Evolutionary conservation across 768 basidiomycete species (phyloP), one percentile per base, ranked within the genome.

Genomic region (Suillus alpinus): DNA sequence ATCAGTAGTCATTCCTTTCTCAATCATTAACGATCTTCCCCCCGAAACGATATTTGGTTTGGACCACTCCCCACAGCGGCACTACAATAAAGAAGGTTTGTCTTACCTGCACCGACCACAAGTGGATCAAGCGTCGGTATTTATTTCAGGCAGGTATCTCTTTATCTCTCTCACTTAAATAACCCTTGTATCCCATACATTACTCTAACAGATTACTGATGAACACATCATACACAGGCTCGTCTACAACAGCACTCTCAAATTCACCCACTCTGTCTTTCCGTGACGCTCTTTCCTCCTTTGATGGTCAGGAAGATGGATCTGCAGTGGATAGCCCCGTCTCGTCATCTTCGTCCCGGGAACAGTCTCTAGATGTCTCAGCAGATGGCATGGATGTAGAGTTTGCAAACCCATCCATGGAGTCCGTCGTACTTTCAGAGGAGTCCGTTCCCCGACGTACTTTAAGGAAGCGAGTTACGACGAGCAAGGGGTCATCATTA

Each of bases 221-320:
- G 41, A 26, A 18, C 14, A n/a, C 40, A 37, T 34, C 49, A 57
- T 47, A 43, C 64, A 69, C 71, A 59, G 63, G 58, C 31, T 56
- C 50, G 34, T 66, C 68, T 63, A 41, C 63, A 43, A 62, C 66
- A 32, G 65, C 68, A 31, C 56, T 53, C n/a, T 64, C 63, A 12
- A 46, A 62, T 55, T 73, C 71, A 34, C 64, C 71, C 66, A 72
- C 67, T 40, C 71, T 74, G 63, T 73, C 72, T 50, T 73, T 71
- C 7, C 71, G 60, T 59, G 71, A 63, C 70, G 65, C 63, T 23
- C 67, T 75, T 57, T 70, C 71, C n/a, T 62, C 68, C 49, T 73
- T 73, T 67, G 66, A 73, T 67, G 73, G 43, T 18, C 71, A 63
- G 44, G 70, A 73, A 63, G 71, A 70, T 64, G 14, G 44, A 47